Percentiles rank a stretch among this genome's conserved stretches.
These are phyloP conservation scores for Puccinia coronata DNA, from an alignment of 1,284 basidiomycete species.

Conservation along the genomic window DNA sequence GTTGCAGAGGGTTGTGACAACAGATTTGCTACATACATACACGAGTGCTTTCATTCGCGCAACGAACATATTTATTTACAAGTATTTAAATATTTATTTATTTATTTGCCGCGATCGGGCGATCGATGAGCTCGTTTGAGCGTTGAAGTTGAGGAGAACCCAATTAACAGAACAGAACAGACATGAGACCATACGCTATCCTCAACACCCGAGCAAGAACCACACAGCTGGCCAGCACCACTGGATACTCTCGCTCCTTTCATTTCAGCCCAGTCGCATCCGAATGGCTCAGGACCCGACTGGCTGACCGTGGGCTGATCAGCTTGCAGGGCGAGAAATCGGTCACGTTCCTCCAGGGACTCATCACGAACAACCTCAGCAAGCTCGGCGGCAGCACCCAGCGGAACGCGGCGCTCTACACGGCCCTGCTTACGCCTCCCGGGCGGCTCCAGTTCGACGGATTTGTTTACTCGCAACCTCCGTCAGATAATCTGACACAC, in stretches of 20 bases:
- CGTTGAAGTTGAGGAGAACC: too few relatives aligned
- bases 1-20: too few relatives aligned
- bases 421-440: slow-evolving; percentile 60
- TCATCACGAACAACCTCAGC: slow-evolving; percentile 32
- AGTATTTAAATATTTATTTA: too few relatives aligned
- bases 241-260: slow-evolving; percentile 4
- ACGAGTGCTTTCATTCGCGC: too few relatives aligned
- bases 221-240: neutral
- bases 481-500: neutral
- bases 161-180: too few relatives aligned
- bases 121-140: too few relatives aligned
- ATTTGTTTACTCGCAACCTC: slow-evolving; percentile 71
- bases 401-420: neutral
- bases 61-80: too few relatives aligned
- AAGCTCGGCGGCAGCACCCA: neutral
- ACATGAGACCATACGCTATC: slow-evolving; percentile 15
- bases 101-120: too few relatives aligned
- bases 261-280: neutral
- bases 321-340: slow-evolving; percentile 27
- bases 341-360: slow-evolving; percentile 37
- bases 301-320: slow-evolving; percentile 21
- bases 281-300: slow-evolving; percentile 34
- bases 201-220: neutral
- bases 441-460: slow-evolving; percentile 86
- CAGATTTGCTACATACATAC: too few relatives aligned